Evolutionary conservation across 257 asterid species (phyloP).

Genomic region (Solanum medicagineum): DNA sequence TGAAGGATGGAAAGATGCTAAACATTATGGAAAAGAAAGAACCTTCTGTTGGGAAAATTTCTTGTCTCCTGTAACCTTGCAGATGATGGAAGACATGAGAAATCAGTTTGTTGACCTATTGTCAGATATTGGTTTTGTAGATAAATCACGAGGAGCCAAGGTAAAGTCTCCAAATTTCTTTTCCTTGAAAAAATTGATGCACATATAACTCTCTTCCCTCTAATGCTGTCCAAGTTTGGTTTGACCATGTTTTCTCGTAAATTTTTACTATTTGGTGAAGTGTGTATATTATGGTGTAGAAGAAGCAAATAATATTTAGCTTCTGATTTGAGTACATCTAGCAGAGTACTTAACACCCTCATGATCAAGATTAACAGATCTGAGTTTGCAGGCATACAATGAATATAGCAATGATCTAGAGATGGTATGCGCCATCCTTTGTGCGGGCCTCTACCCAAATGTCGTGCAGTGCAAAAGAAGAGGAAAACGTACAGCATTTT

Average conservation of each 20-base stretch:
- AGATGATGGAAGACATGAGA: slow-evolving; percentile 89
- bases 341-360: not conserved
- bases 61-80: slow-evolving; percentile 72
- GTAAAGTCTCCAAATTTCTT: slow-evolving; percentile 21
- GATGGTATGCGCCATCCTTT: slow-evolving; percentile 89
- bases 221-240: not conserved
- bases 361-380: not conserved
- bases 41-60: slow-evolving; percentile 84
- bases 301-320: not conserved
- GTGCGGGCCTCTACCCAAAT: slow-evolving; percentile 95
- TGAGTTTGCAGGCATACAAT: slow-evolving; percentile 55
- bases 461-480: slow-evolving; percentile 94
- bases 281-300: not conserved
- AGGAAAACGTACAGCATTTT: slow-evolving; percentile 77
- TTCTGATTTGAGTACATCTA: not conserved
- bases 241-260: not conserved
- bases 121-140: slow-evolving; percentile 72
- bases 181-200: not conserved
- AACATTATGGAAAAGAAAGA: slow-evolving; percentile 44
- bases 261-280: not conserved
- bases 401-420: slow-evolving; percentile 69
- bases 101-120: slow-evolving; percentile 76
- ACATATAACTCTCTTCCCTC: not conserved
- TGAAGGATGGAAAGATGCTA: slow-evolving; percentile 91
- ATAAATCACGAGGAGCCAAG: slow-evolving; percentile 49